These are phyloP conservation scores for Verticillium nubilum DNA, from an alignment of 2,329 filamentous ascomycete genomes.

Conservation along the genomic window DNA sequence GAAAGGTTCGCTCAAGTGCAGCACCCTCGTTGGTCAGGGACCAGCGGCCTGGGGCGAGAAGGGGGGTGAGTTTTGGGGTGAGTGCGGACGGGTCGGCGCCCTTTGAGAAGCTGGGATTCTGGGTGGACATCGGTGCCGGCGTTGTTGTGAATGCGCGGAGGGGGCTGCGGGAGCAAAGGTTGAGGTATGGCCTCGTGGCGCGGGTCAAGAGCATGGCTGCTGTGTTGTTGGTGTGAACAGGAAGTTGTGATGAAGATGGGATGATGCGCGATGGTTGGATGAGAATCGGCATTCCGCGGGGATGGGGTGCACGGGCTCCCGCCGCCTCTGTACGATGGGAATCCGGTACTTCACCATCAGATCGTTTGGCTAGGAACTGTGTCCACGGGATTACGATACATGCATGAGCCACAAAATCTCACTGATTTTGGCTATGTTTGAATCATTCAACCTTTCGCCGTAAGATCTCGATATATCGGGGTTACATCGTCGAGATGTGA, in stretches of 20 bases:
- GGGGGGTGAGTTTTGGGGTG: conserved; percentile 26
- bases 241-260: not conserved
- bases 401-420: no score
- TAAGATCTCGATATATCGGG: no score
- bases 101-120: conserved; percentile 31
- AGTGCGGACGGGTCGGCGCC: conserved; percentile 36
- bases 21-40: conserved; percentile 41
- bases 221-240: not conserved
- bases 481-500: no score
- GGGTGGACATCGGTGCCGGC: not conserved
- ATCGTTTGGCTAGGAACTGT: no score
- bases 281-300: no score
- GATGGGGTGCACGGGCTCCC: no score
- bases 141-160: not conserved
- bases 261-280: not conserved
- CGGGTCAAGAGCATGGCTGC: not conserved
- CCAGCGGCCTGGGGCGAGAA: conserved; percentile 40
- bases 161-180: not conserved
- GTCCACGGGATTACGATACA: no score
- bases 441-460: no score
- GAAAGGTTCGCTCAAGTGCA: conserved; percentile 55
- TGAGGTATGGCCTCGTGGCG: not conserved
- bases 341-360: no score
- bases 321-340: no score
- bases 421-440: not conserved